Evolutionary conservation across 805 yeast species (phyloP).

Genomic region (Pichia californica): DNA sequence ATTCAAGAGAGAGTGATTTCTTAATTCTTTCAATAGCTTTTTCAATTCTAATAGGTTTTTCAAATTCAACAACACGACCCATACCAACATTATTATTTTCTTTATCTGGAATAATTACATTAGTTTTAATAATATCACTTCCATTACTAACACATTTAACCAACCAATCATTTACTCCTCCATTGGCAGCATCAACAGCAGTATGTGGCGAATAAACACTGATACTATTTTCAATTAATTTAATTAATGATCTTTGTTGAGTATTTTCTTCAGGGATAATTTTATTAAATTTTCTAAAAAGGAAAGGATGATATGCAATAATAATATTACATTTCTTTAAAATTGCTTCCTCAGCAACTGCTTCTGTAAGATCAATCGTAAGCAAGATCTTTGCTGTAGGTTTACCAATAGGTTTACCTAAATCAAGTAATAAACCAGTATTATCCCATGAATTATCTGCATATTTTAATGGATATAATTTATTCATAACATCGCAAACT

Average conservation of each 20-base stretch:
- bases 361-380: conserved; percentile 77
- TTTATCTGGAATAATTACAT: conserved; percentile 39
- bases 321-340: conserved; percentile 45
- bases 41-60: conserved; percentile 35
- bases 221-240: conserved; percentile 68
- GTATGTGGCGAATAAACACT: conserved; percentile 95
- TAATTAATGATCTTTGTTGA: conserved; percentile 73
- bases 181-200: conserved; percentile 83
- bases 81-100: conserved; percentile 59
- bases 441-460: conserved; percentile 95
- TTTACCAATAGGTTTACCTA: not conserved
- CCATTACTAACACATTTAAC: conserved; percentile 44
- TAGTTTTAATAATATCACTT: conserved; percentile 16
- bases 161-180: conserved; percentile 95
- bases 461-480: conserved; percentile 68
- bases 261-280: conserved; percentile 47
- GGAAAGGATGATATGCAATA: conserved; percentile 91
- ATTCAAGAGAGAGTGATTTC: conserved; percentile 39
- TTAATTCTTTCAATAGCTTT: conserved; percentile 50
- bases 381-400: conserved; percentile 41
- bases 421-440: conserved; percentile 81
- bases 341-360: conserved; percentile 85
- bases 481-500: conserved; percentile 27
- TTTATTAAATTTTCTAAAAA: conserved; percentile 79
- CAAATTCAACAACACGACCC: conserved; percentile 64